Base-by-base conservation (phyloP, 495 filamentous ascomycete species). In the Penicillium samsonianum region DNA sequence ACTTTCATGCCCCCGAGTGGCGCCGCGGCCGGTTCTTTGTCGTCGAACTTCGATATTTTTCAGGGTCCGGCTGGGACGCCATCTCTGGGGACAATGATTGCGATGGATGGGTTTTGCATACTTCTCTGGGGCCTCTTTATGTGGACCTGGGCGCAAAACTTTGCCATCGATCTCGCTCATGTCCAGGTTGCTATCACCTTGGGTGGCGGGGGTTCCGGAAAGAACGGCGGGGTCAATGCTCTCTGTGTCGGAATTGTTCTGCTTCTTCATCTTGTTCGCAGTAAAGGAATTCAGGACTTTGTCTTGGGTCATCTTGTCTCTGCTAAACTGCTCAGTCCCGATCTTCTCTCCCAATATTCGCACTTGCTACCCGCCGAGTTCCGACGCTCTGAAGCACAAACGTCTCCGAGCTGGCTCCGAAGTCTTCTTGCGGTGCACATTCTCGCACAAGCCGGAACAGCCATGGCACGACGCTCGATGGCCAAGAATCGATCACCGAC, bases 121-220 rank as follows among this genome's bases (percentile, higher is more conserved):
- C 70, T 90, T 37, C 77, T 94, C 47, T 98, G 92, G 89, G 77
- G 75, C 40, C 80, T 98, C 41, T 89, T 96, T 59, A 82, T 96
- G 60, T 96, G 90, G 90, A 85, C 85, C 2, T 90, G 90, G 55
- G 83, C 91, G 59, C 92, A 96, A 67, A 88, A 89, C 65, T 88
- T 96, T 64, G 87, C 91, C 33, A 79, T 98, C 67, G 94, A 98
- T 65, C 79, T 98, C n/a, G 91, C 94, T 38, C 92, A 98, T 71
- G 91, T 92, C 40, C 91, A 98, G 64, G 96, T 98, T 59, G 93
- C 94, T 44, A 84, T 96, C 43, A 94, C 92, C 1, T 78, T 98
- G 19, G 94, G 94, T 53, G 94, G 94, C 42, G 91, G 91, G 48
- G 88, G 84, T 30, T 79, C 88, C 8, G 87, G 84, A 49, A 90